Conservation (phyloP, 2,329 filamentous ascomycete species). For the Kalmusia sp. region DNA sequence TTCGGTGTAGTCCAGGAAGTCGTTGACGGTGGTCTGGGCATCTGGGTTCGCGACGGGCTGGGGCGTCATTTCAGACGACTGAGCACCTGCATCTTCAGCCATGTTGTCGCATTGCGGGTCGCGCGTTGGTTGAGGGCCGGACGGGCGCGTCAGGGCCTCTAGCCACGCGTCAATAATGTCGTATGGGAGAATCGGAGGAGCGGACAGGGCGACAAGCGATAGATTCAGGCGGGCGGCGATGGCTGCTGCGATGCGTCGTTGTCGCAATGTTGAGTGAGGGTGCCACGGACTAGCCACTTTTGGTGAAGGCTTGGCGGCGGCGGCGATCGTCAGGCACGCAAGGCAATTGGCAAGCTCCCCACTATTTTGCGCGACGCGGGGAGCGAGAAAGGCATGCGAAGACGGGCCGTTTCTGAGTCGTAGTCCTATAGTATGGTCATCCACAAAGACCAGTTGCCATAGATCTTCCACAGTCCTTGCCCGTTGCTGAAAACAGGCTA, state of each 20-base stretch:
- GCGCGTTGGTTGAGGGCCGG: conserved; percentile 33
- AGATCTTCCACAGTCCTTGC: no score
- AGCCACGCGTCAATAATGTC: conserved; percentile 47
- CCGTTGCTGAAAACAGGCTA: no score
- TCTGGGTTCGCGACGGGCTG: conserved; percentile 65
- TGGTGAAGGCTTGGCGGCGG: background rate
- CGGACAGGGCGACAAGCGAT: conserved; percentile 23
- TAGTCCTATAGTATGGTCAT: no score
- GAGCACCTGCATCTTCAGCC: conserved; percentile 41
- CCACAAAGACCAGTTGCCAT: no score
- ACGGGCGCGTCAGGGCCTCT: conserved; percentile 47
- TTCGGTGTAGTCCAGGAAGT: conserved; percentile 74
- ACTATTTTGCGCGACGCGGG: no score
- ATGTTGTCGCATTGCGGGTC: conserved; percentile 45
- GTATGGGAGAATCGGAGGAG: conserved; percentile 37
- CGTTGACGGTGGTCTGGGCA: conserved; percentile 69
- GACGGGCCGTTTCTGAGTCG: no score
- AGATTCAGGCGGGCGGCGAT: conserved; percentile 17
- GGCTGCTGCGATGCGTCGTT: conserved; percentile 9
- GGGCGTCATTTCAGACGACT: conserved; percentile 37
- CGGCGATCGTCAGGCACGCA: no score
- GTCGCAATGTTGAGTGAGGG: background rate
- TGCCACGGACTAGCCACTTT: background rate
- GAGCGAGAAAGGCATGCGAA: no score
- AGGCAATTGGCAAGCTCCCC: no score